Conservation (phyloP, 1,284 basidiomycete species). For the Trichosporon coremiiforme region DNA sequence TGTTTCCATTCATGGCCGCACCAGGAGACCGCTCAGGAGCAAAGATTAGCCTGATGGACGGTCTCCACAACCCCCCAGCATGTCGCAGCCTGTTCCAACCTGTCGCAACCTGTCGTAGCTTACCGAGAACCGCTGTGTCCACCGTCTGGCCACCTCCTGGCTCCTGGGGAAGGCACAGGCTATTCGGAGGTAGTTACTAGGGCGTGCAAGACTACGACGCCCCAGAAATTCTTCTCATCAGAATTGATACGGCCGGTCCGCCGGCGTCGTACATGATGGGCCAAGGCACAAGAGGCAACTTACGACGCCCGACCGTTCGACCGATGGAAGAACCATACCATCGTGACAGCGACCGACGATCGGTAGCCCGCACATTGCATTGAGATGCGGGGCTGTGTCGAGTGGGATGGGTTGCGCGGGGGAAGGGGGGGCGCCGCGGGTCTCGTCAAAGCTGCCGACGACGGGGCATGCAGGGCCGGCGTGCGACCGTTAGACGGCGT, state of each 20-base stretch:
- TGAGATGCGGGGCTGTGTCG: not conserved
- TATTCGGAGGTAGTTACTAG: not conserved
- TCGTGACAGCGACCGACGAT: too few species aligned
- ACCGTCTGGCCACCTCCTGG: not conserved
- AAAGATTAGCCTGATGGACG: too few species aligned
- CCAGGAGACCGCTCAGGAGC: too few species aligned
- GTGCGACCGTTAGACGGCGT: too few species aligned
- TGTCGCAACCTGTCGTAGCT: too few species aligned
- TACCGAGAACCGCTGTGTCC: too few species aligned
- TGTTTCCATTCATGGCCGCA: not conserved
- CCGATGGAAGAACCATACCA: not conserved
- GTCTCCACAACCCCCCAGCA: too few species aligned
- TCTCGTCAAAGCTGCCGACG: too few species aligned
- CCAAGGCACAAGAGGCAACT: not conserved
- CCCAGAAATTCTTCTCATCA: not conserved
- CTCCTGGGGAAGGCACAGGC: not conserved
- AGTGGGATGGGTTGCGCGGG: too few species aligned
- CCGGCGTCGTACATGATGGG: not conserved
- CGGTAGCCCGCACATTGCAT: slow-evolving; percentile 5
- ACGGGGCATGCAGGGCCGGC: too few species aligned
- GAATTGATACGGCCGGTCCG: not conserved
- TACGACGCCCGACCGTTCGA: not conserved
- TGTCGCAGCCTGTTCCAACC: too few species aligned
- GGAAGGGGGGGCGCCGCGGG: too few species aligned
- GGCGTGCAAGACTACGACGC: not conserved